A percentile compares a stretch with the other conserved stretches of the same genome.
These are phyloP conservation scores for Lyophyllum atratum DNA, from an alignment of 768 basidiomycete species.

Conservation along the genomic window DNA sequence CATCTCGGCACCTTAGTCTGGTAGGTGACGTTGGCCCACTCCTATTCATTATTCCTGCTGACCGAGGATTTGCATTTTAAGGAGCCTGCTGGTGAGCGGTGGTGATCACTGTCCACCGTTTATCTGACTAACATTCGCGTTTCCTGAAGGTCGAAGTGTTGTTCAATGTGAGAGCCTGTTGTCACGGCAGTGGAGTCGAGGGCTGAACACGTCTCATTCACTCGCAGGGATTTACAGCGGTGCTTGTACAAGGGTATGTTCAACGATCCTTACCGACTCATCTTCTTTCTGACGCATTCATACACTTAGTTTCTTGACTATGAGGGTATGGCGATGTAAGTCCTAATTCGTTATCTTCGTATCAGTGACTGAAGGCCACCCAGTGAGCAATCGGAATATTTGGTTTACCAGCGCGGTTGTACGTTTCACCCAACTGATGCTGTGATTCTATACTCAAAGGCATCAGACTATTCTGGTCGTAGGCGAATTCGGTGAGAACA, in stretches of 20 bases:
- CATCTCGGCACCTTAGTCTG: constrained; percentile 38
- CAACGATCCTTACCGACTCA: neutral
- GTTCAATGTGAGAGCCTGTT: constrained; percentile 40
- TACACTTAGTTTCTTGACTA: constrained; percentile 40
- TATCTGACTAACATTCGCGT: neutral
- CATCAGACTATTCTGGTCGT: constrained; percentile 32
- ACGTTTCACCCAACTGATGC: constrained; percentile 12
- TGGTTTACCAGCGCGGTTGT: constrained; percentile 35
- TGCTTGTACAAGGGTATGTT: constrained; percentile 48
- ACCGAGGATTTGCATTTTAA: constrained; percentile 10
- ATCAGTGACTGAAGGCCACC: constrained; percentile 2
- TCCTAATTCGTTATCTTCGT: neutral
- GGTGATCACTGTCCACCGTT: neutral
- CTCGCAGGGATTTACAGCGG: constrained; percentile 42
- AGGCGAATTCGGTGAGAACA: constrained; percentile 39
- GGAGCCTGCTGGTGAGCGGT: constrained; percentile 38
- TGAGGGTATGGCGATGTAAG: constrained; percentile 48
- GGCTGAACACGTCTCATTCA: neutral
- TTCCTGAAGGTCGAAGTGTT: constrained; percentile 44
- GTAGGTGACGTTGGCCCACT: constrained; percentile 29
- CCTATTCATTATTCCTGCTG: neutral
- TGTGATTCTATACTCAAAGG: neutral
- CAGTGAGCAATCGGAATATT: constrained; percentile 47
- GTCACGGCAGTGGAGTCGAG: neutral
- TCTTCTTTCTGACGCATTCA: neutral